Evolutionary conservation across 2,329 filamentous ascomycete genomes (phyloP), one percentile per base, ranked within the genome.

Genomic region (Ophiosphaerella herpotricha): DNA sequence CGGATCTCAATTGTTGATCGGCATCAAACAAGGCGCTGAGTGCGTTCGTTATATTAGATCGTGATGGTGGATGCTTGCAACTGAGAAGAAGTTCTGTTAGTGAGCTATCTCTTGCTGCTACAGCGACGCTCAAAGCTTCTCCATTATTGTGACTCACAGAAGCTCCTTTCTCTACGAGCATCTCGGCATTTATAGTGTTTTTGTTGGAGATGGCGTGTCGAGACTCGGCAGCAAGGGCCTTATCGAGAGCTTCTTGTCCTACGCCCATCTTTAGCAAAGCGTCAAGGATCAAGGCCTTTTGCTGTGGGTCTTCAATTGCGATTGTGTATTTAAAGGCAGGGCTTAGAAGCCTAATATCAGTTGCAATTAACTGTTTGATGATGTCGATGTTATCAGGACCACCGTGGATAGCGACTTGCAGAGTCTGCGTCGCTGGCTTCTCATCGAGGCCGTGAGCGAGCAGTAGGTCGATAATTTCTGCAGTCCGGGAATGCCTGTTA

Each of bases 61-160:
- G 60, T 41, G 61, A 66, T 39, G 66, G 63, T 40, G 29, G 57
- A 39, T 64, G 58, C 39, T 58, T 69, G 51, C 66, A 64, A 58
- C 74, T 67, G 5, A 87, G 72, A 18, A 87, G 73, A 39, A 76
- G 72, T 40, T 68, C 71, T 2, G 83, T 78, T 55, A 86, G 76
- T 11, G 74, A 71, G 5, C 74, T 64, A 41, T 83, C 77, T 6
- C 78, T 82, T 37, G 75, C 78, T 1, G 77, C 77, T 1, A 84
- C 80, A 1, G 83, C 83, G 42, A 78, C 71, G 45, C 79, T 78
- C 6, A 87, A 66, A 1, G 81, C 78, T 59, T 82, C 74, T 6
- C 84, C 85, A 41, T 78, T 67, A 33, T 80, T 76, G 58, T 78
- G 75, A 56, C 84, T 79, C 49, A 82, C 75, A 55, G 66, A 66